Conservation (phyloP, 2,329 filamentous ascomycete species). For the Neofusicoccum umdonicola region DNA sequence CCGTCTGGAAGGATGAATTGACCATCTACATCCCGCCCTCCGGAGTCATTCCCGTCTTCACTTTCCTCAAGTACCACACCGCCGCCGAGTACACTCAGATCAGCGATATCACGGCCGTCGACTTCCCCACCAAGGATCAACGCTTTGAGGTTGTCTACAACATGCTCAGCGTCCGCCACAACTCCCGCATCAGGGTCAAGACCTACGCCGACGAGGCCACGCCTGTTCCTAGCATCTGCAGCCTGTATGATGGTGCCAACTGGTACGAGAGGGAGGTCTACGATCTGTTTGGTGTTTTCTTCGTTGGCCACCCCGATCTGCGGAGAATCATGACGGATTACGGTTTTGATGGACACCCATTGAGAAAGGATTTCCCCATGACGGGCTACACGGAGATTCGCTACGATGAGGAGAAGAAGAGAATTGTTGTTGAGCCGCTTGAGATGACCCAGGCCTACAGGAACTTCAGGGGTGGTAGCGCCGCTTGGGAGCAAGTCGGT, state of each 20-base stretch:
- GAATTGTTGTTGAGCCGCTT: slow-evolving; percentile 94
- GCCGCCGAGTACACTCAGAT: slow-evolving; percentile 95
- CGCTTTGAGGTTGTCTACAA: slow-evolving; percentile 99
- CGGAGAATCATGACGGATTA: slow-evolving; percentile 99
- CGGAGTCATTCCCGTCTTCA: slow-evolving; percentile 86
- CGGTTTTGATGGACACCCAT: slow-evolving; percentile 94
- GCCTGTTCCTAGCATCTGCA: slow-evolving; percentile 83
- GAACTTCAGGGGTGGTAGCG: slow-evolving; percentile 70
- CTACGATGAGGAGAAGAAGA: slow-evolving; percentile 99
- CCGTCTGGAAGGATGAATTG: slow-evolving; percentile 98
- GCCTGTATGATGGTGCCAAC: slow-evolving; percentile 90
- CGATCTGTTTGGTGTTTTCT: slow-evolving; percentile 97
- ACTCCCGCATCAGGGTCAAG: slow-evolving; percentile 95
- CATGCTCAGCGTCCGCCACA: slow-evolving; percentile 90
- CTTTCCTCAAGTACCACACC: slow-evolving; percentile 96
- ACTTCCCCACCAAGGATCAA: slow-evolving; percentile 92
- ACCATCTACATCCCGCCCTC: slow-evolving; percentile 87
- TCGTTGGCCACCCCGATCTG: slow-evolving; percentile 89
- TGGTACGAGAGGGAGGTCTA: slow-evolving; percentile 99
- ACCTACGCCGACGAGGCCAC: slow-evolving; percentile 97
- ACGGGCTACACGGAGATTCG: slow-evolving; percentile 97
- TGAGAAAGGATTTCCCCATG: slow-evolving; percentile 96
- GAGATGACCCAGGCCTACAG: slow-evolving; percentile 98
- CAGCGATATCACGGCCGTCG: slow-evolving; percentile 87
- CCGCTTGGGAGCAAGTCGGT: slow-evolving; percentile 66